phyloP scores from a whole-genome alignment of 2,329 filamentous ascomycete species.

The Corinectria fuckeliana region DNA sequence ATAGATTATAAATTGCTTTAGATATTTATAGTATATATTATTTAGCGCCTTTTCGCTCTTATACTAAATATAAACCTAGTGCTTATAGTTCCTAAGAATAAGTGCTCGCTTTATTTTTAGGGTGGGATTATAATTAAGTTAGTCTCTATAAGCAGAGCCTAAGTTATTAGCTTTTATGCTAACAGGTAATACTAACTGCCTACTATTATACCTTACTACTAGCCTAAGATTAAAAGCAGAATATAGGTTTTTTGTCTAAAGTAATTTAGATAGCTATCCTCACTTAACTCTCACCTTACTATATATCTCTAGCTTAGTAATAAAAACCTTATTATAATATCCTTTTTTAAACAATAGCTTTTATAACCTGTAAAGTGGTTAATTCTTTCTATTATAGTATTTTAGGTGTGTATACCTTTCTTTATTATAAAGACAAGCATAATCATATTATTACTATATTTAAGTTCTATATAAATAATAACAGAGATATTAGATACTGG shows the following conservation, averaged over 20 bases:
- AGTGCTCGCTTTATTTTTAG: no score
- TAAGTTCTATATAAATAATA: conserved; percentile 7
- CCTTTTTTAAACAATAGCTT: background rate
- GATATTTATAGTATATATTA: no score
- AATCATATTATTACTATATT: background rate
- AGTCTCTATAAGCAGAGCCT: no score
- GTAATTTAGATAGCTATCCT: background rate
- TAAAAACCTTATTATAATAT: no score
- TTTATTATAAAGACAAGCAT: conserved; percentile 6
- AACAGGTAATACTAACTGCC: no score
- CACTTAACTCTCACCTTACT: background rate
- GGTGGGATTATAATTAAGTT: no score
- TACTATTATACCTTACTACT: no score
- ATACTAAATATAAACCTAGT: no score
- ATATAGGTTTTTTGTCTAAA: background rate
- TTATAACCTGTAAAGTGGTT: conserved; percentile 10
- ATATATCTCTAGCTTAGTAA: background rate
- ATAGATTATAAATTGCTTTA: no score
- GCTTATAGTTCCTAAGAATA: no score
- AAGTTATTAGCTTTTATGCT: no score
- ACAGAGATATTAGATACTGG: conserved; percentile 13
- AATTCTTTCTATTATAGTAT: background rate
- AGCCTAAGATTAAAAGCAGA: background rate
- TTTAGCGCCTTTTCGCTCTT: no score
- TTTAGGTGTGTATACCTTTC: conserved; percentile 10